Evolutionary conservation across 768 basidiomycete genomes (phyloP).

Genomic region (Auriscalpium orientale): DNA sequence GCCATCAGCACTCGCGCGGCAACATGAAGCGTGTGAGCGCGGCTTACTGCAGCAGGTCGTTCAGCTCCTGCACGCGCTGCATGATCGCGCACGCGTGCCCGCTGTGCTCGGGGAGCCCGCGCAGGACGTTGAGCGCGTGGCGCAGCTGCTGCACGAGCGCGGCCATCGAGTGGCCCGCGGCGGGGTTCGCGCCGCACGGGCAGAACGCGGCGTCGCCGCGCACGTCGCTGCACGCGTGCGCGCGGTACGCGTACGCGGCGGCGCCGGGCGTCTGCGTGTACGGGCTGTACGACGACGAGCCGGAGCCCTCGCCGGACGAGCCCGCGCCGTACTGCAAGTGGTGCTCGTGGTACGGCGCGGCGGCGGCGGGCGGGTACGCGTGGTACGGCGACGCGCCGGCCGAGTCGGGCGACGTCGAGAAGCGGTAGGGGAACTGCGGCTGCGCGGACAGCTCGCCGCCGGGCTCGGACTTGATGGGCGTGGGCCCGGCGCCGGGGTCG

Average conservation of each 20-base stretch:
- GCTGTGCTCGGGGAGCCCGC: constrained; percentile 13
- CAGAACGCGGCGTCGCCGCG: constrained; percentile 8
- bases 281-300: constrained; percentile 14
- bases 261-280: constrained; percentile 12
- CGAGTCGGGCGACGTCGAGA: constrained; percentile 18
- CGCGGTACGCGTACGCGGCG: constrained; percentile 8
- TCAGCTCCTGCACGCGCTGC: constrained; percentile 14
- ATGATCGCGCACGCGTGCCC: constrained; percentile 7
- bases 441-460: constrained; percentile 6
- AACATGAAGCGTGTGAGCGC: neutral
- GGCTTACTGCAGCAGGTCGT: constrained; percentile 14
- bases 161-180: constrained; percentile 7
- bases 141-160: constrained; percentile 14
- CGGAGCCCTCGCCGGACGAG: constrained; percentile 13
- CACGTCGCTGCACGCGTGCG: constrained; percentile 3
- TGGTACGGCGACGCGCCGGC: constrained; percentile 16
- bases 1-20: neutral
- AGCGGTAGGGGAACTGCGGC: constrained; percentile 15
- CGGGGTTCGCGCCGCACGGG: constrained; percentile 14
- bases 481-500: constrained; percentile 28
- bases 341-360: constrained; percentile 7
- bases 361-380: constrained; percentile 9
- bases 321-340: constrained; percentile 3
- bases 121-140: constrained; percentile 7
- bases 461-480: constrained; percentile 41